Percentiles rank a stretch among this genome's conserved stretches.
Conservation (phyloP, 177 flowering plant species). For the Tripterygium wilfordii region DNA sequence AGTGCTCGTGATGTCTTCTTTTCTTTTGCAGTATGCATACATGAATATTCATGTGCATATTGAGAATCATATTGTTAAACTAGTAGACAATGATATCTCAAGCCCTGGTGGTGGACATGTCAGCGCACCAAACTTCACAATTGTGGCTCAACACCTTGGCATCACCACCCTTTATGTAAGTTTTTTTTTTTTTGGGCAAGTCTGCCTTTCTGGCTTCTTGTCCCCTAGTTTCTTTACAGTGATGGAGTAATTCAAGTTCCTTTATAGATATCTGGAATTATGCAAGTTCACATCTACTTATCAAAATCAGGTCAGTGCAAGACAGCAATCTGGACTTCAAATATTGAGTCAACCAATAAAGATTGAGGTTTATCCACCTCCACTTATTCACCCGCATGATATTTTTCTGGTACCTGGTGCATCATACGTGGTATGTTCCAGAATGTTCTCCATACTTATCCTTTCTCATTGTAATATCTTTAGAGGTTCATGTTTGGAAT, state of each 20-base stretch:
- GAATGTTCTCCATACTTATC: not conserved
- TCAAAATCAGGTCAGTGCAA: constrained; percentile 61
- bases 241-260: too few species aligned
- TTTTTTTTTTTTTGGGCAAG: constrained; percentile 1
- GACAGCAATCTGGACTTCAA: constrained; percentile 70
- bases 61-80: constrained; percentile 58
- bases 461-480: too few species aligned
- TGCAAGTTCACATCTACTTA: constrained; percentile 1
- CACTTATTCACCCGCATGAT: constrained; percentile 54
- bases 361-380: constrained; percentile 86
- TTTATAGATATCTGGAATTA: not conserved
- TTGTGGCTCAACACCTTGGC: constrained; percentile 58
- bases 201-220: not conserved
- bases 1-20: too few species aligned
- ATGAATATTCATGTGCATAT: constrained; percentile 75
- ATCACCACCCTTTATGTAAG: constrained; percentile 74
- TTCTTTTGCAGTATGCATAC: constrained; percentile 53
- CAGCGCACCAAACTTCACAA: constrained; percentile 35
- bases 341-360: constrained; percentile 56
- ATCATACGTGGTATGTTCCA: constrained; percentile 58
- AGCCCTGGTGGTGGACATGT: constrained; percentile 23
- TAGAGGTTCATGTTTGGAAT: too few species aligned
- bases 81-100: constrained; percentile 33
- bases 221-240: not conserved
- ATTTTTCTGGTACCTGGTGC: constrained; percentile 89